These are phyloP conservation scores for Trametes gibbosa DNA, from an alignment of 768 basidiomycete species.

Conservation along the genomic window DNA sequence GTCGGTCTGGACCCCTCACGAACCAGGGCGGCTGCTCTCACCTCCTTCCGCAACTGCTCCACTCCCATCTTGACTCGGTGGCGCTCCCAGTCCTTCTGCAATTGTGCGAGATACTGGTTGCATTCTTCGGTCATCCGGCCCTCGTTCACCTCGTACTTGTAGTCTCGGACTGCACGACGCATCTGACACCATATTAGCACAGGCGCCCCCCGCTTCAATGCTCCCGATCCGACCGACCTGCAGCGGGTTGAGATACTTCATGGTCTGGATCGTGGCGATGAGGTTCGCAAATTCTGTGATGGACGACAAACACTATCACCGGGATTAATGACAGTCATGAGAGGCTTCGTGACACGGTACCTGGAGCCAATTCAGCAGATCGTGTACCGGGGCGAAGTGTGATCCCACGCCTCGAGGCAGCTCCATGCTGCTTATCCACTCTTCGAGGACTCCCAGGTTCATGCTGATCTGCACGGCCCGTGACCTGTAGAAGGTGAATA, in stretches of 20 bases:
- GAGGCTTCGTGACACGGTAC: constrained; percentile 35
- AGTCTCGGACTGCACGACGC: constrained; percentile 90
- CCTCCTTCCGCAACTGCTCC: constrained; percentile 81
- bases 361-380: constrained; percentile 85
- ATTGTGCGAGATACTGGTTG: constrained; percentile 86
- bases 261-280: constrained; percentile 84
- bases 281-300: constrained; percentile 86
- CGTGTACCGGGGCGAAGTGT: constrained; percentile 82
- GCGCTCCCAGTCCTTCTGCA: constrained; percentile 98
- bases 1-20: not conserved
- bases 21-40: constrained; percentile 28
- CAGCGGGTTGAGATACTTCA: constrained; percentile 86
- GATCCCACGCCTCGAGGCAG: constrained; percentile 75
- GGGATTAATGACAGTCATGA: constrained; percentile 17
- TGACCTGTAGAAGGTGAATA: constrained; percentile 45
- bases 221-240: constrained; percentile 53
- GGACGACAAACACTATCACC: constrained; percentile 71
- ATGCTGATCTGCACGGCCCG: constrained; percentile 86
- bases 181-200: constrained; percentile 48
- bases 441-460: constrained; percentile 83
- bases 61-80: constrained; percentile 86
- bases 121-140: constrained; percentile 94
- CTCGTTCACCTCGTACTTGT: constrained; percentile 93
- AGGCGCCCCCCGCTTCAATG: not conserved
- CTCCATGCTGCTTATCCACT: constrained; percentile 84